Percentiles rank a stretch among this genome's conserved stretches.
phyloP scores from a whole-genome alignment of 345 rosid genomes.

The Punica granatum region DNA sequence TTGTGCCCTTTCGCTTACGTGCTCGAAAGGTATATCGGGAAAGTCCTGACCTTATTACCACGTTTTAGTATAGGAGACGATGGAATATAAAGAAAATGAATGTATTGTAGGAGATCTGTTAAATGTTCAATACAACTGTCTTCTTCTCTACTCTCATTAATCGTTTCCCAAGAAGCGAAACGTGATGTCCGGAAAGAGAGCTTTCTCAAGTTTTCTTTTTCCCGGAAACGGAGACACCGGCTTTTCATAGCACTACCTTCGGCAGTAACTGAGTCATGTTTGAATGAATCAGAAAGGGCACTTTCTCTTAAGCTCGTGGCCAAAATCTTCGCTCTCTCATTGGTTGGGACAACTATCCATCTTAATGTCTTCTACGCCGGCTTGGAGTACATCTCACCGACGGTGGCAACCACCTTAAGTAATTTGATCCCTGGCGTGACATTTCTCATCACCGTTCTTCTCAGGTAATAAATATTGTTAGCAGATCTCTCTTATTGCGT shows the following conservation, averaged over 20 bases:
- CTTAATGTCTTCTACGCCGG: constrained; percentile 34
- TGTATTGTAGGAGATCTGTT: no score
- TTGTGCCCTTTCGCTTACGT: constrained; percentile 32
- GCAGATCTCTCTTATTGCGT: not conserved
- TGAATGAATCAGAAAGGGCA: constrained; percentile 20
- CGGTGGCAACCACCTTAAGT: constrained; percentile 34
- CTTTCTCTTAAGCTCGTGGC: constrained; percentile 19
- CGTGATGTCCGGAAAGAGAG: no score
- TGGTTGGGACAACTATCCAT: constrained; percentile 34
- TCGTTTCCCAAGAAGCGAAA: not conserved
- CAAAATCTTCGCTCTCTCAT: constrained; percentile 35
- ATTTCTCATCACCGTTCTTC: constrained; percentile 29
- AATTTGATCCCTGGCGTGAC: constrained; percentile 38
- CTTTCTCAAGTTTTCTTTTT: no score
- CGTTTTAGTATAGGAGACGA: no score
- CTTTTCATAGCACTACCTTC: not conserved
- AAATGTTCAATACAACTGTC: no score
- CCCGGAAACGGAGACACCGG: no score
- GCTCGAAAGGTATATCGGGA: constrained; percentile 27
- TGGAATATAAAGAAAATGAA: not conserved
- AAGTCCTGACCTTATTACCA: not conserved
- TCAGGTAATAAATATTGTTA: constrained; percentile 22
- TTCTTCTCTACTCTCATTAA: no score
- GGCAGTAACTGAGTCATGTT: not conserved
- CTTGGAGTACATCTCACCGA: constrained; percentile 28